phyloP scores from a whole-genome alignment of 1,284 basidiomycete species.

The Austroboletus novae-zelandiae region DNA sequence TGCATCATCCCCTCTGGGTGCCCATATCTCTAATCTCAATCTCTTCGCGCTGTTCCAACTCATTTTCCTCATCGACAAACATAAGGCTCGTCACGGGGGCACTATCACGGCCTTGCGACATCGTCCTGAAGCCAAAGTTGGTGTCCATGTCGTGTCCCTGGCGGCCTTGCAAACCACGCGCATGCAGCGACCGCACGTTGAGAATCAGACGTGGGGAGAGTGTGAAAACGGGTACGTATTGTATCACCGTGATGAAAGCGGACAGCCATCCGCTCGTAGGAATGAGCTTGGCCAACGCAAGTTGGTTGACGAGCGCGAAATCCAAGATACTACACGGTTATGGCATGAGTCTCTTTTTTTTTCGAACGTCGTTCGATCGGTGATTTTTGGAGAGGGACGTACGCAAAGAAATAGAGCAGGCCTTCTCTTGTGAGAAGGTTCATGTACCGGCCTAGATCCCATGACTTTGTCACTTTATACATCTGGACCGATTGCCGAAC shows the following conservation, averaged over 20 bases:
- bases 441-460: not conserved
- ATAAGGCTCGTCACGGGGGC: too few relatives aligned
- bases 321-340: too few relatives aligned
- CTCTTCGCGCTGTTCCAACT: too few relatives aligned
- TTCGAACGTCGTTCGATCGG: too few relatives aligned
- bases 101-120: too few relatives aligned
- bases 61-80: too few relatives aligned
- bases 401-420: not conserved
- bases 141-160: not conserved
- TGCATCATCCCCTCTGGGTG: too few relatives aligned
- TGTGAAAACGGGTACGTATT: not conserved
- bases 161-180: not conserved
- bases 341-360: too few relatives aligned
- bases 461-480: not conserved
- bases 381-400: too few relatives aligned
- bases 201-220: not conserved
- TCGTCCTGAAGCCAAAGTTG: not conserved
- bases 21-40: too few relatives aligned
- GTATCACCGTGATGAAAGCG: not conserved
- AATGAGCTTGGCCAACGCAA: not conserved
- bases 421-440: not conserved
- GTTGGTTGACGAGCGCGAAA: not conserved
- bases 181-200: not conserved
- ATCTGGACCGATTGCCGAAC: not conserved
- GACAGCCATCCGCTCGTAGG: not conserved